These are phyloP conservation scores for Moniliella sp. DNA, from an alignment of 1,284 basidiomycete species.

Conservation along the genomic window DNA sequence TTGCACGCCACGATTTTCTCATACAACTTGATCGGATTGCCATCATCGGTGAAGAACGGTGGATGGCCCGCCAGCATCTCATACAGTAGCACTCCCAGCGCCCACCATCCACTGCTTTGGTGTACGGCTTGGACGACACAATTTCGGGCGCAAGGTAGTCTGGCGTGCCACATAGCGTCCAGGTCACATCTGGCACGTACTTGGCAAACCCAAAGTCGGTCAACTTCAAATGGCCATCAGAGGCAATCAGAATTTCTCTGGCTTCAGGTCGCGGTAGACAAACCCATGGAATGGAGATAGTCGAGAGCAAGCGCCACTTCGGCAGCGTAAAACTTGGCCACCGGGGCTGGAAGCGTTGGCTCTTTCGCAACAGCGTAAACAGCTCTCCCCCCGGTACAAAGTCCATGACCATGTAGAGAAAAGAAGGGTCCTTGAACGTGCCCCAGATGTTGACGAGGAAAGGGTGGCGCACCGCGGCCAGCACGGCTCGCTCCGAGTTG, in stretches of 20 bases:
- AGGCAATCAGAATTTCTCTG: slow-evolving; percentile 84
- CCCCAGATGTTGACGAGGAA: slow-evolving; percentile 20
- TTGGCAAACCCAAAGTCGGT: slow-evolving; percentile 98
- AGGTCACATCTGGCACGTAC: slow-evolving; percentile 66
- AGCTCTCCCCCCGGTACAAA: slow-evolving; percentile 91
- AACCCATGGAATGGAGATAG: slow-evolving; percentile 69
- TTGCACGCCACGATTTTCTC: slow-evolving; percentile 76
- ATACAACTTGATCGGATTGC: slow-evolving; percentile 54
- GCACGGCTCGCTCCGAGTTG: slow-evolving; percentile 40
- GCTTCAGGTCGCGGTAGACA: slow-evolving; percentile 91
- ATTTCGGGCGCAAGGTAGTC: slow-evolving; percentile 49
- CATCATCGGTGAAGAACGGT: slow-evolving; percentile 38
- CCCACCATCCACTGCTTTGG: slow-evolving; percentile 99
- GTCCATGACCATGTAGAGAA: slow-evolving; percentile 41
- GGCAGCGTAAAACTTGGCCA: slow-evolving; percentile 95
- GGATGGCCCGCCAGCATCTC: slow-evolving; percentile 8
- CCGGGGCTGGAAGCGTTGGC: slow-evolving; percentile 80
- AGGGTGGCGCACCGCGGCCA: slow-evolving; percentile 24
- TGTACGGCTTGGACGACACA: slow-evolving; percentile 73
- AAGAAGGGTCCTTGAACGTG: slow-evolving; percentile 36
- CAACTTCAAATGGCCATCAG: slow-evolving; percentile 90
- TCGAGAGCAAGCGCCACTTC: slow-evolving; percentile 87
- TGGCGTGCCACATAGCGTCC: slow-evolving; percentile 67
- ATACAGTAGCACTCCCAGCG: slow-evolving; percentile 54
- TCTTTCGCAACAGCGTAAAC: slow-evolving; percentile 41